Evolutionary conservation across 768 basidiomycete genomes (phyloP), one percentile per base, ranked within the genome.

Genomic region (Tricholoma terreum): DNA sequence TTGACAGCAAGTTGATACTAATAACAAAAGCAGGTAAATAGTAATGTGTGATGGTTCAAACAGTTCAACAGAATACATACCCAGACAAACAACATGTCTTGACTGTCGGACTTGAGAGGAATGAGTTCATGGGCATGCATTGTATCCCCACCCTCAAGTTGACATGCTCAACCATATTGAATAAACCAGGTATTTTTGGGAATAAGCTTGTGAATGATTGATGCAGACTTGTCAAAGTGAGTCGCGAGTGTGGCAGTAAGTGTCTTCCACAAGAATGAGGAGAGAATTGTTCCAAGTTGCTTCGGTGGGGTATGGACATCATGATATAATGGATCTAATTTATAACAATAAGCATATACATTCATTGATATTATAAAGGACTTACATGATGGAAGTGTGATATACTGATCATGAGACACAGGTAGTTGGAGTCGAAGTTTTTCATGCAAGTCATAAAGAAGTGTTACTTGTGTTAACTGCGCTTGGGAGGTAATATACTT

Each of bases 381-480:
- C 58, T 15, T 42, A 65, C 64, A 65, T 24, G 54, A 31, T 6
- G 58, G 50, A 31, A 61, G 50, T 3, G 33, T 3, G 38, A 58
- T 58, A 9, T 54, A 49, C n/a, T 38, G 31, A 22, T 17, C 51
- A 24, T 45, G 42, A 19, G 27, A 6, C 17, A 42, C 2, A 49
- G 50, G 14, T 71, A 64, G 3, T 53, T 46, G 14, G 74, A 66
- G 45, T 62, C 61, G 1, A 67, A 58, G n/a, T 50, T 15, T 9
- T 72, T 43, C 24, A 27, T 27, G 24, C 24, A 27, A 27, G 38
- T 67, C 50, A 59, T 67, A 75, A 1, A 61, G 34, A 2, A 65
- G 21, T 46, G 63, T 66, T 31, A 77, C 69, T 36, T 73, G 69
- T 3, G 65, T 61, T 8, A 78, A 61, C 22, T 73, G 76, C 0